These are phyloP conservation scores for Arthromyces matolae DNA, from an alignment of 768 basidiomycete genomes.

Conservation along the genomic window DNA sequence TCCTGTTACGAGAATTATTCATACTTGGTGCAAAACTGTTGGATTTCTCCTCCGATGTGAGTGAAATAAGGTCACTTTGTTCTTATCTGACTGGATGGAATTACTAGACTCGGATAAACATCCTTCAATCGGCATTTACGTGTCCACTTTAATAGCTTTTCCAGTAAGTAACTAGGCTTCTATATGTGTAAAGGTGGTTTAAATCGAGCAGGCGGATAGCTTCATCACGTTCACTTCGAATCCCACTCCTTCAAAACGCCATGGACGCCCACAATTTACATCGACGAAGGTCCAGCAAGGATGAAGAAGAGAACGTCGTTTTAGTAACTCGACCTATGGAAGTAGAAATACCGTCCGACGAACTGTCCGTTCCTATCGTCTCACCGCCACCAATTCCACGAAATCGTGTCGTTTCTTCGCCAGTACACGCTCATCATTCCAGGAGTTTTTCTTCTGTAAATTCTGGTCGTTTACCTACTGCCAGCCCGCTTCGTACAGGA, in stretches of 20 bases:
- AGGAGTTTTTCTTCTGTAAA: slow-evolving; percentile 25
- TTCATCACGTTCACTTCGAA: slow-evolving; percentile 8
- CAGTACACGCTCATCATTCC: slow-evolving; percentile 10
- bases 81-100: too few relatives aligned
- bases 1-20: slow-evolving; percentile 14
- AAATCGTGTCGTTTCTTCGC: slow-evolving; percentile 26
- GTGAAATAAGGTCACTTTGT: too few relatives aligned
- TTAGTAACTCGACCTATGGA: slow-evolving; percentile 22
- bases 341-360: slow-evolving; percentile 3
- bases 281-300: slow-evolving; percentile 43
- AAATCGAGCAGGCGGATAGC: too few relatives aligned
- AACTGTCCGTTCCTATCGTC: slow-evolving; percentile 5
- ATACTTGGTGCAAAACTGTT: slow-evolving; percentile 25
- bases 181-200: neutral
- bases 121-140: too few relatives aligned
- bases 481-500: slow-evolving; percentile 28
- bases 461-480: slow-evolving; percentile 21
- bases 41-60: too few relatives aligned
- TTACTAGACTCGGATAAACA: too few relatives aligned
- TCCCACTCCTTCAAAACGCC: slow-evolving; percentile 4
- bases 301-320: slow-evolving; percentile 31
- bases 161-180: neutral
- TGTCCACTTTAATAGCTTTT: neutral
- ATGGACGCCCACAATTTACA: slow-evolving; percentile 27
- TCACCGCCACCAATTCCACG: slow-evolving; percentile 21